These are phyloP conservation scores for Globisporangium middletonii DNA, from an alignment of 352 stramenopile species.

Conservation along the genomic window DNA sequence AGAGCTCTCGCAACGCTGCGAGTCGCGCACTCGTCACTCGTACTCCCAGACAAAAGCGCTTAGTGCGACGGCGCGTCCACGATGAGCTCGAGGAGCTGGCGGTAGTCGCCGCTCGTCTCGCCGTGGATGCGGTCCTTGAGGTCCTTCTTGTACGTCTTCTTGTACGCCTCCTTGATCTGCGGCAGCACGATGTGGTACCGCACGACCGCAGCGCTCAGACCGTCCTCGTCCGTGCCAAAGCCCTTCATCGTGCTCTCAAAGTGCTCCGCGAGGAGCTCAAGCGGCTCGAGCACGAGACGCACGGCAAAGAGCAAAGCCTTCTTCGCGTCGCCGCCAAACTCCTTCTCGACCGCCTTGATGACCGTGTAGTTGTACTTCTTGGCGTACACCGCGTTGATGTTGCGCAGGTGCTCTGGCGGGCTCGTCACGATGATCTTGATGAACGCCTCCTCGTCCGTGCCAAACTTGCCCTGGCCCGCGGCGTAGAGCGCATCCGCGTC, in stretches of 20 bases:
- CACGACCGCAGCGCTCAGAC: conserved; percentile 34
- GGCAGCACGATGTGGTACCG: conserved; percentile 74
- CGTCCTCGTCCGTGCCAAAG: conserved; percentile 50
- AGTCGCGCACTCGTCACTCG: background rate
- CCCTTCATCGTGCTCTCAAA: conserved; percentile 75
- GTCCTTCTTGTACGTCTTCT: conserved; percentile 72
- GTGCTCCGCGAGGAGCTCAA: conserved; percentile 50
- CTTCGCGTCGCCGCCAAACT: conserved; percentile 78
- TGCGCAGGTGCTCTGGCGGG: conserved; percentile 51
- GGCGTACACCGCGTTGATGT: conserved; percentile 67
- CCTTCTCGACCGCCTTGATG: conserved; percentile 66
- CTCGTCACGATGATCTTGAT: conserved; percentile 51
- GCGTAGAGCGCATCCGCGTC: conserved; percentile 68
- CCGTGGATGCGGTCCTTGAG: conserved; percentile 78
- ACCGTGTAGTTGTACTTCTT: conserved; percentile 80
- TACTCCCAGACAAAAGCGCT: background rate
- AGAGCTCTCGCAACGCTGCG: background rate
- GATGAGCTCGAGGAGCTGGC: conserved; percentile 56
- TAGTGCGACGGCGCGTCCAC: conserved; percentile 30
- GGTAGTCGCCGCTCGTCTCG: conserved; percentile 73
- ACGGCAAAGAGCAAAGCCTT: conserved; percentile 56
- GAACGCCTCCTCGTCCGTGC: conserved; percentile 72
- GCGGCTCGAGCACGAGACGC: conserved; percentile 48
- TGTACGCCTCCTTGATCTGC: conserved; percentile 72
- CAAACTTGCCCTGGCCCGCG: conserved; percentile 59